Evolutionary conservation across 345 rosid genomes (phyloP).

Genomic region (Raphanus sativus): DNA sequence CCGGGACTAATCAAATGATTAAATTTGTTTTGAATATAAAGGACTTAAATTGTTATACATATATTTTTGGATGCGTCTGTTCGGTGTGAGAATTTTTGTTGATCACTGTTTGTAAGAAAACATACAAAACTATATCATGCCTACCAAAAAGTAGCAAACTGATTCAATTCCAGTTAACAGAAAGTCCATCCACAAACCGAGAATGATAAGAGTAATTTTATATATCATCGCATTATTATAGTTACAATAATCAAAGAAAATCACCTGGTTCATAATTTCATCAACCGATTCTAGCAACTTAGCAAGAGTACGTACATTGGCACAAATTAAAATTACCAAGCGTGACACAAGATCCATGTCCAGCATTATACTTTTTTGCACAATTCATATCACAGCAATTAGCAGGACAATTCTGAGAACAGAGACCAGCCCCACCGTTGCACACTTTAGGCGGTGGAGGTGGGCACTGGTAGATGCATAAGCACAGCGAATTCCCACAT

Average conservation of each 20-base stretch:
- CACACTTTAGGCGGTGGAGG: background rate
- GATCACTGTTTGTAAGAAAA: background rate
- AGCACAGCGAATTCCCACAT: background rate
- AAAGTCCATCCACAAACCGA: background rate
- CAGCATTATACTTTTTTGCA: background rate
- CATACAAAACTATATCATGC: background rate
- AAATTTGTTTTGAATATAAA: too few relatives aligned
- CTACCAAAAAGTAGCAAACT: background rate
- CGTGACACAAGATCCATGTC: conserved; percentile 23
- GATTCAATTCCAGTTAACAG: background rate
- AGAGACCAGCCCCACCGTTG: conserved; percentile 16
- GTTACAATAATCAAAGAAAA: background rate
- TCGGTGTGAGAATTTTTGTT: background rate
- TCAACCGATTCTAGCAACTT: conserved; percentile 12
- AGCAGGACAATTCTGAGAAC: background rate
- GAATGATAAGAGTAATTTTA: background rate
- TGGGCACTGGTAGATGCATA: background rate
- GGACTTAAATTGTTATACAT: background rate
- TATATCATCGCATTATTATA: background rate
- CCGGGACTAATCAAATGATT: too few relatives aligned
- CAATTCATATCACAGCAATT: conserved; percentile 15
- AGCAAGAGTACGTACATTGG: conserved; percentile 36
- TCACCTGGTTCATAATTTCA: background rate
- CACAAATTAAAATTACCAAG: conserved; percentile 15
- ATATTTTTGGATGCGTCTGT: background rate